These are phyloP conservation scores for Lactarius quietus DNA, from an alignment of 768 basidiomycete species.

Conservation along the genomic window DNA sequence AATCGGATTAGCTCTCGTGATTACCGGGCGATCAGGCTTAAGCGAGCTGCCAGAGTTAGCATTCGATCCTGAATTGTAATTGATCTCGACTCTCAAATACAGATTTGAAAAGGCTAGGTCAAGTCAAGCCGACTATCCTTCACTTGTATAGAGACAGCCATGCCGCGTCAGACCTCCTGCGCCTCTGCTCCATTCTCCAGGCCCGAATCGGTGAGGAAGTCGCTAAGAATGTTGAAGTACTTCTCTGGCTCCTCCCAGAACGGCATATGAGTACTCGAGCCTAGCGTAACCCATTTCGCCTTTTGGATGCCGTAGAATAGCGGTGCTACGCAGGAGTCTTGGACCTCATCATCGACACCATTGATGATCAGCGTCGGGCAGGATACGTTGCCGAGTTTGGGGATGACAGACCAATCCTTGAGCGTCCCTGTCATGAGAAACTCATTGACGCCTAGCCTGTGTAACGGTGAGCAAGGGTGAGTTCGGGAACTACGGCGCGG, in stretches of 20 bases:
- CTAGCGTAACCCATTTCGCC: slow-evolving; percentile 8
- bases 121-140: neutral
- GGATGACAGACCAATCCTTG: slow-evolving; percentile 16
- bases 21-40: neutral
- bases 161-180: neutral
- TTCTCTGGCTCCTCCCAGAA: slow-evolving; percentile 25
- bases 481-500: neutral
- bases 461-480: neutral
- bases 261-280: slow-evolving; percentile 24
- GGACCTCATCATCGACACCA: slow-evolving; percentile 23
- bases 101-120: neutral
- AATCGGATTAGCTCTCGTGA: neutral
- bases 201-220: slow-evolving; percentile 12
- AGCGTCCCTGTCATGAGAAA: slow-evolving; percentile 23
- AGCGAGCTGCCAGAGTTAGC: neutral
- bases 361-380: slow-evolving; percentile 27
- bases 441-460: slow-evolving; percentile 8
- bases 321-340: slow-evolving; percentile 1
- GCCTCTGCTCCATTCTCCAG: neutral
- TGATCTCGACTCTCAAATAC: neutral
- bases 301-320: slow-evolving; percentile 2
- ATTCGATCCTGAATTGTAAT: neutral
- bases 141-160: neutral
- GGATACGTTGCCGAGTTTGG: slow-evolving; percentile 11
- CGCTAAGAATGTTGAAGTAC: slow-evolving; percentile 21